A percentile compares a stretch with the other conserved stretches of the same genome.
phyloP scores from a whole-genome alignment of 2,329 filamentous ascomycete genomes.

The Alternaria brassicae region DNA sequence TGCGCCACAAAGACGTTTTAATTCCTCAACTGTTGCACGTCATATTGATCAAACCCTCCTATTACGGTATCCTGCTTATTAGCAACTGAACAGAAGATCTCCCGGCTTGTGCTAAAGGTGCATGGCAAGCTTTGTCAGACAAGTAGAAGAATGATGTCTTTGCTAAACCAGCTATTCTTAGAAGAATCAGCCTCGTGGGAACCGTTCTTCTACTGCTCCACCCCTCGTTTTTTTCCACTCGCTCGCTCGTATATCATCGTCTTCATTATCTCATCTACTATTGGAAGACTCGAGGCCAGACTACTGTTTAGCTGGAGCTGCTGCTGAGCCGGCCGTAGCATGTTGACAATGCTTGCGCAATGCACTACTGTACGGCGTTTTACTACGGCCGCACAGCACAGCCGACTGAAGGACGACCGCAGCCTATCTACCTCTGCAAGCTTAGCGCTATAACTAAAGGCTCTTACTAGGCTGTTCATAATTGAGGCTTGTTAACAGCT shows the following conservation, averaged over 20 bases:
- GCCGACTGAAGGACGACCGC: slow-evolving; percentile 3
- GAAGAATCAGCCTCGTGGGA: slow-evolving; percentile 11
- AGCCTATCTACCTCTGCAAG: slow-evolving; percentile 2
- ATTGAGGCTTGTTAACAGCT: neutral
- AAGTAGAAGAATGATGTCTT: no score
- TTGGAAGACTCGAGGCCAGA: neutral
- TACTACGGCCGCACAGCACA: slow-evolving; percentile 15
- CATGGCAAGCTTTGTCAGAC: no score
- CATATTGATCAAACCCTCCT: no score
- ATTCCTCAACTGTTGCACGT: no score
- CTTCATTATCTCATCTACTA: neutral
- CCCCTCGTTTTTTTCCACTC: neutral
- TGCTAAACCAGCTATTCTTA: slow-evolving; percentile 14
- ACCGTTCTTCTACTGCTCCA: slow-evolving; percentile 1
- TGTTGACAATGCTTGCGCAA: slow-evolving; percentile 9
- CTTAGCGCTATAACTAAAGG: neutral
- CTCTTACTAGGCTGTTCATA: neutral
- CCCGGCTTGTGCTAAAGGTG: no score
- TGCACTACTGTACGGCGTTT: slow-evolving; percentile 9
- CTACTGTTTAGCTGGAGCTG: neutral
- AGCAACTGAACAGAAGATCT: no score
- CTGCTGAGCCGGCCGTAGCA: slow-evolving; percentile 1
- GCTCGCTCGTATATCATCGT: neutral
- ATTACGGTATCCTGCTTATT: no score
- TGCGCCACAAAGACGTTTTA: no score